These are phyloP conservation scores for Pichia sp. DNA, from an alignment of 1,139 yeast genomes.

Conservation along the genomic window DNA sequence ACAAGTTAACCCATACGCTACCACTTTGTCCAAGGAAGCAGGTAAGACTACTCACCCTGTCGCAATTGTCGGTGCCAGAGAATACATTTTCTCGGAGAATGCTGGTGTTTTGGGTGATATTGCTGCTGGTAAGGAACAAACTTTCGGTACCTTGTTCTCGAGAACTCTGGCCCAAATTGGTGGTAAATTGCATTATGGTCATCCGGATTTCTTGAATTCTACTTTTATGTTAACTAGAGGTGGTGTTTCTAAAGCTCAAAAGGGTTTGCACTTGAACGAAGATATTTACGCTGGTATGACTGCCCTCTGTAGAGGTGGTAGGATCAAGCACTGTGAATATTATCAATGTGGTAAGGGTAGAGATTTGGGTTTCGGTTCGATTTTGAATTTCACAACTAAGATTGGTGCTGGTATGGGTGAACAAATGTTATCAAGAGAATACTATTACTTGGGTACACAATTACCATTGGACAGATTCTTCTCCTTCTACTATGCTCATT, in stretches of 20 bases:
- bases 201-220: conserved; percentile 96
- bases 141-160: conserved; percentile 96
- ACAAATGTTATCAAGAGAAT: conserved; percentile 97
- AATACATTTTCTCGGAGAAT: conserved; percentile 97
- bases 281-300: conserved; percentile 99
- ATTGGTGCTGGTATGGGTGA: conserved; percentile 99
- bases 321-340: conserved; percentile 98
- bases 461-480: conserved; percentile 95
- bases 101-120: conserved; percentile 99
- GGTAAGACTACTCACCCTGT: conserved; percentile 61
- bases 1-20: conserved; percentile 77
- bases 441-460: conserved; percentile 95
- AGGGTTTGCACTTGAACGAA: conserved; percentile 96
- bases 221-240: conserved; percentile 97
- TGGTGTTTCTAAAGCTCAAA: conserved; percentile 98
- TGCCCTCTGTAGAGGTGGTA: conserved; percentile 96
- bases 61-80: conserved; percentile 99
- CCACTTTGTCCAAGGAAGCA: conserved; percentile 44
- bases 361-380: conserved; percentile 98
- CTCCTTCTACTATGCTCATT: conserved; percentile 97
- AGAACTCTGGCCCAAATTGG: conserved; percentile 98
- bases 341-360: conserved; percentile 99
- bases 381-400: conserved; percentile 96
- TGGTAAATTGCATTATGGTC: conserved; percentile 98
- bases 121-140: conserved; percentile 99